These are phyloP conservation scores for Peziza echinospora DNA, from an alignment of 495 filamentous ascomycete genomes.

Conservation along the genomic window DNA sequence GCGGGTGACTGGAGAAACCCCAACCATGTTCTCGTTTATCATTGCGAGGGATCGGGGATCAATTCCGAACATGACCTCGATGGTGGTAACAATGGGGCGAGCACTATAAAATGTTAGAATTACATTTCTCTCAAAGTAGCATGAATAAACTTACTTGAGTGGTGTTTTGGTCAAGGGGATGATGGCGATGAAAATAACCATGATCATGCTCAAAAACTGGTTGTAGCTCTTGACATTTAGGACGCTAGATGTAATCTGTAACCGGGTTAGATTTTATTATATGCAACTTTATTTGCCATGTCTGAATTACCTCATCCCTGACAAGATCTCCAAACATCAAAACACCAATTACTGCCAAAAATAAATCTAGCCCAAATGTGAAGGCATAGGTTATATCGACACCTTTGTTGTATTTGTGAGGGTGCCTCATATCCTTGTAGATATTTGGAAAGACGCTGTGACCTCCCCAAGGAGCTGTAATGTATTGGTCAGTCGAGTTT, in stretches of 20 bases:
- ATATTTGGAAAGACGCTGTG: constrained; percentile 94
- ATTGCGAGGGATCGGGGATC: constrained; percentile 32
- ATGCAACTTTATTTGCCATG: not conserved
- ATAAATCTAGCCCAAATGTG: constrained; percentile 63
- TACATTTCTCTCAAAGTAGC: too few relatives aligned
- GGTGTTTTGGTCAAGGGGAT: constrained; percentile 91
- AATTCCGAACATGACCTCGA: constrained; percentile 61
- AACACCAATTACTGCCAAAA: constrained; percentile 60
- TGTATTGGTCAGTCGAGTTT: constrained; percentile 1
- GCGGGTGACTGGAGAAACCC: constrained; percentile 23
- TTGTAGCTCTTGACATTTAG: too few relatives aligned
- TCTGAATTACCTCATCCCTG: constrained; percentile 35
- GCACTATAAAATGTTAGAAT: constrained; percentile 29
- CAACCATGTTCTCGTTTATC: constrained; percentile 22
- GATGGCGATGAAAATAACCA: constrained; percentile 69
- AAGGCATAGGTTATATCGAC: constrained; percentile 73
- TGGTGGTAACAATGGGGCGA: constrained; percentile 63
- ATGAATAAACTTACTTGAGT: constrained; percentile 51
- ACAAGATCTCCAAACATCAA: constrained; percentile 86
- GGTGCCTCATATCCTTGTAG: constrained; percentile 93
- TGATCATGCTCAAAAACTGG: constrained; percentile 53
- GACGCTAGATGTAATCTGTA: constrained; percentile 59
- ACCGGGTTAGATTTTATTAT: not conserved
- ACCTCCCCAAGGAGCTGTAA: constrained; percentile 67
- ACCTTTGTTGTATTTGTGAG: constrained; percentile 56